Base-by-base conservation (phyloP, 2,329 filamentous ascomycete genomes). In the Colletotrichum trifolii region DNA sequence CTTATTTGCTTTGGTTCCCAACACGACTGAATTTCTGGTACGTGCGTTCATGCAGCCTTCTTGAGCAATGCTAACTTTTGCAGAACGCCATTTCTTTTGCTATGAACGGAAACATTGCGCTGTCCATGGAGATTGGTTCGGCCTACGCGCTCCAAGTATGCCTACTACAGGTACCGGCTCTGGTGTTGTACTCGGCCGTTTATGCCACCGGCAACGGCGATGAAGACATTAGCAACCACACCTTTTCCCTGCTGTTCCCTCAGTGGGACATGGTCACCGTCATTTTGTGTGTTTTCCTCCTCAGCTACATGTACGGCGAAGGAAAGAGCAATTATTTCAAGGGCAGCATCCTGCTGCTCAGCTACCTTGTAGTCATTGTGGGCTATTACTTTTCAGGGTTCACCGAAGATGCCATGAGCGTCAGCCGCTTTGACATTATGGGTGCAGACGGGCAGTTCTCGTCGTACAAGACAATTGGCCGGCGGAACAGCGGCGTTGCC, bases 271-370 rank as follows among this genome's bases (percentile, higher is more conserved):
- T 99, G 93, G 90, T 98, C 11, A 97, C 93, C 0, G 93, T 98
- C 13, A 97, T 98, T 65, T 81, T 99, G 13, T 97, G 95, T 73
- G 94, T 99, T 15, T 97, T 99, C 81, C 82, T 99, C 61, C 88
- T 99, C 69, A 97, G 94, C 73, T 97, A 98, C 82, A 95, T 99
- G 83, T 97, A 98, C 72, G 93, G 95, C 55, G 96, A 99, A 80
- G 96, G 96, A 45, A 99, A 99, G 87, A 98, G 94, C 83, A 99
- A 99, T 79, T 99, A 99, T 79, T 99, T 99, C 88, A 99, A 99
- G 82, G 96, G 96, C 55, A 97, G 93, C 69, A 97, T 98, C 71
- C 84, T 99, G 56, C 89, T 98, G 68, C 82, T 99, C 54, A 96
- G 93, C 39, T 99, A 99, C 76, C 79, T 98, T 33, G 96, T 98